Conservation (phyloP, 2,329 filamentous ascomycete species). For the Phyllosticta citribraziliensis region DNA sequence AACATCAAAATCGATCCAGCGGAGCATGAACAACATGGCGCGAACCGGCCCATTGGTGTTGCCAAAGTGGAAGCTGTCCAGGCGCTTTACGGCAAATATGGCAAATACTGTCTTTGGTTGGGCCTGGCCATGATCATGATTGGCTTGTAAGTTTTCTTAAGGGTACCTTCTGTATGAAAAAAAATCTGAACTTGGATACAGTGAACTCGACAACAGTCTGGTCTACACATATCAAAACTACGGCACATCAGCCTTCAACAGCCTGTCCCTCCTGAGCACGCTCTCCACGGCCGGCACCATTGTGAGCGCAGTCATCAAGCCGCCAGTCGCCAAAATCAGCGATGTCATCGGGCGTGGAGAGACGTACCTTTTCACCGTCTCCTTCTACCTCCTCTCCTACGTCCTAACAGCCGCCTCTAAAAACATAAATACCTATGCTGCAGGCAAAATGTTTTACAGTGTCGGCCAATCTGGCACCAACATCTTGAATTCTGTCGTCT, state of each 20-base stretch:
- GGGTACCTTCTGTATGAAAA: background rate
- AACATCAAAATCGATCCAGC: background rate
- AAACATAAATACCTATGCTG: slow-evolving; percentile 28
- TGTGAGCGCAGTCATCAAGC: slow-evolving; percentile 31
- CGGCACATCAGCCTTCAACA: slow-evolving; percentile 30
- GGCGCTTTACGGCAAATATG: slow-evolving; percentile 21
- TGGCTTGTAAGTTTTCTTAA: slow-evolving; percentile 10
- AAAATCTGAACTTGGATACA: slow-evolving; percentile 6
- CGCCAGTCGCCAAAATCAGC: slow-evolving; percentile 34
- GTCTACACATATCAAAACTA: slow-evolving; percentile 33
- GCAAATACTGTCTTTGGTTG: slow-evolving; percentile 15
- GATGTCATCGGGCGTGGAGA: slow-evolving; percentile 34
- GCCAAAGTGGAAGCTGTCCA: slow-evolving; percentile 22
- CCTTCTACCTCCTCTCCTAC: slow-evolving; percentile 29
- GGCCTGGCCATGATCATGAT: slow-evolving; percentile 12
- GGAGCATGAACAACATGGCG: slow-evolving; percentile 5
- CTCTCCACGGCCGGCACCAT: slow-evolving; percentile 30
- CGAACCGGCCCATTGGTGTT: slow-evolving; percentile 13
- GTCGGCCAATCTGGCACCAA: slow-evolving; percentile 31
- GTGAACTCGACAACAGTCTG: slow-evolving; percentile 29
- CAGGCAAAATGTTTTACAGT: slow-evolving; percentile 24
- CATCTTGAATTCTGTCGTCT: slow-evolving; percentile 33
- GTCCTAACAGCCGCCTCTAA: slow-evolving; percentile 29
- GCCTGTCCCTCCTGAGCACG: slow-evolving; percentile 26
- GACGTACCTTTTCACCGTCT: slow-evolving; percentile 25